phyloP scores from a whole-genome alignment of 2,329 filamentous ascomycete species.

The Didymella pomorum region DNA sequence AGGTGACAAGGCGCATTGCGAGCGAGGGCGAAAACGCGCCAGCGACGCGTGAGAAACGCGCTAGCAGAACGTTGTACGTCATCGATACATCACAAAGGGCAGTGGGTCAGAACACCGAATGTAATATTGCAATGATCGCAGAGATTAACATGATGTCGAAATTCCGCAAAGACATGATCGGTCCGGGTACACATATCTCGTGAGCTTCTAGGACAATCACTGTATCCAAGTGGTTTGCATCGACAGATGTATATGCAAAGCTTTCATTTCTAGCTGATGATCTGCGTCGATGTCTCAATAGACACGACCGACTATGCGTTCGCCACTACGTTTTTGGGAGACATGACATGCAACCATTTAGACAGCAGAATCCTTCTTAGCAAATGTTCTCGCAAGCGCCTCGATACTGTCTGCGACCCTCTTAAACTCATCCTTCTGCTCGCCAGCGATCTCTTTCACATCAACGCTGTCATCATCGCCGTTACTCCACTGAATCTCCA shows the following conservation, averaged over 20 bases:
- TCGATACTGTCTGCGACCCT: conserved; percentile 54
- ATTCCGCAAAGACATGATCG: too few species aligned
- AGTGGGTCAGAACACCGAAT: not conserved
- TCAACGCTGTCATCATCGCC: conserved; percentile 49
- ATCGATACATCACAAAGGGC: not conserved
- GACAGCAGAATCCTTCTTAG: conserved; percentile 51
- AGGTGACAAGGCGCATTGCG: not conserved
- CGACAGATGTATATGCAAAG: too few species aligned
- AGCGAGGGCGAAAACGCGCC: not conserved
- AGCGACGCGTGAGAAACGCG: not conserved
- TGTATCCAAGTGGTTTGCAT: too few species aligned
- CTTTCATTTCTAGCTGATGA: not conserved
- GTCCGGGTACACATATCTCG: too few species aligned
- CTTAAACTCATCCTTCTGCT: conserved; percentile 56
- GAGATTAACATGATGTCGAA: too few species aligned
- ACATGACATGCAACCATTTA: conserved; percentile 18
- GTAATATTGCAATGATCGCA: not conserved
- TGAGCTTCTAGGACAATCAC: too few species aligned
- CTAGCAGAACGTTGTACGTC: not conserved
- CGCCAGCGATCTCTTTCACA: conserved; percentile 45
- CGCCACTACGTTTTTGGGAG: too few species aligned
- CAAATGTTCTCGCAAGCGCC: conserved; percentile 52
- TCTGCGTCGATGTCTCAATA: not conserved
- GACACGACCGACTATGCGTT: not conserved
- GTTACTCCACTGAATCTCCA: conserved; percentile 55